phyloP scores from a whole-genome alignment of 2,329 filamentous ascomycete species.

The Alternaria sp. region DNA sequence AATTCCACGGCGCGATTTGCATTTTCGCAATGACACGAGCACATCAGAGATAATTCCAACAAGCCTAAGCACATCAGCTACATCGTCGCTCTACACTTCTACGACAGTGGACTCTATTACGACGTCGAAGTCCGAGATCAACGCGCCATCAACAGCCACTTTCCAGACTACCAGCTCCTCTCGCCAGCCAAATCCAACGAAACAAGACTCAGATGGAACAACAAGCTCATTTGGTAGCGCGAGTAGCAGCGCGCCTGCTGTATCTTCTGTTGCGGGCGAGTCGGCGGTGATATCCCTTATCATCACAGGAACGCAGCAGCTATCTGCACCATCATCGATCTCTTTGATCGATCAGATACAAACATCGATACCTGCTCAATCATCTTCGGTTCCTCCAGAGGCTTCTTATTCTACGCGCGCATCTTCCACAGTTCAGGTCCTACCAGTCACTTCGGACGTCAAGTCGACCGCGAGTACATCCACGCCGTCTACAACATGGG shows the following conservation, averaged over 20 bases:
- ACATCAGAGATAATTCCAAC: neutral
- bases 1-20: slow-evolving; percentile 8
- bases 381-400: neutral
- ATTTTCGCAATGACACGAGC: slow-evolving; percentile 13
- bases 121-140: neutral
- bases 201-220: neutral
- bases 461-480: neutral
- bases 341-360: neutral
- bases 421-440: neutral
- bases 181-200: neutral
- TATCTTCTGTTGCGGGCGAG: neutral
- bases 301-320: neutral
- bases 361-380: neutral
- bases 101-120: neutral
- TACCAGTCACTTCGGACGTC: neutral
- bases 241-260: neutral
- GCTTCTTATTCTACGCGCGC: neutral
- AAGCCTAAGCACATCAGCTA: neutral
- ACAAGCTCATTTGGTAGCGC: neutral
- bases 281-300: neutral
- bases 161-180: neutral
- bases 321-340: neutral
- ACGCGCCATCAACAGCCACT: neutral
- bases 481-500: neutral
- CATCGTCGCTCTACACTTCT: neutral